Evolutionary conservation across 768 basidiomycete genomes (phyloP).

Genomic region (Gautieria morchelliformis): DNA sequence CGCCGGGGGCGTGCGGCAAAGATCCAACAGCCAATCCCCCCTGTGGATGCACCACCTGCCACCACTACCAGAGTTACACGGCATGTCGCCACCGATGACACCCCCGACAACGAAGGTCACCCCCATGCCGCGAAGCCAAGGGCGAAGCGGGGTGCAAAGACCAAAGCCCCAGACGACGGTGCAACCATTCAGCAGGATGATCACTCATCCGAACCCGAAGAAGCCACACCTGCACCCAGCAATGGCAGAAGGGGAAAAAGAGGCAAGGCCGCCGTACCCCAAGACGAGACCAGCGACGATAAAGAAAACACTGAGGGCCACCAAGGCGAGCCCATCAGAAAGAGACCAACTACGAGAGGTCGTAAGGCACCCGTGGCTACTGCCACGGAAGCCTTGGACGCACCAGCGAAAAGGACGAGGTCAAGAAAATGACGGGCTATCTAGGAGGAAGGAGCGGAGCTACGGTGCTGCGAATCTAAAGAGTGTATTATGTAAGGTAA

Average conservation of each 20-base stretch:
- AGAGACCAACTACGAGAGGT: neutral
- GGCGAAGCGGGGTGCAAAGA: neutral
- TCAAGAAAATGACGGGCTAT: neutral
- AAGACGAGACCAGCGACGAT: neutral
- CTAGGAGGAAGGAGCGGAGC: neutral
- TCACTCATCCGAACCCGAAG: neutral
- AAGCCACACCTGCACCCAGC: neutral
- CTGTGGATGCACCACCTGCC: neutral
- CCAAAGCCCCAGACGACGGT: neutral
- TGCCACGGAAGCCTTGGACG: neutral
- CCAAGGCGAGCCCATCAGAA: neutral
- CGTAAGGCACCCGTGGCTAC: neutral
- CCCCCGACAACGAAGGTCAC: neutral
- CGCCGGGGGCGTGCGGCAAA: neutral
- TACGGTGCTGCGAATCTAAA: neutral
- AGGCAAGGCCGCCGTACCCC: neutral
- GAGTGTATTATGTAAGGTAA: neutral
- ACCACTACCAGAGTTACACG: neutral
- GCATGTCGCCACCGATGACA: neutral
- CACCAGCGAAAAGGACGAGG: conserved; percentile 1
- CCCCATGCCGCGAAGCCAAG: neutral
- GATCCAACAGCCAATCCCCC: neutral
- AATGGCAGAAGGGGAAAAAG: neutral
- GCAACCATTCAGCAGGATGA: neutral
- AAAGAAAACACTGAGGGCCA: neutral